phyloP scores from a whole-genome alignment of 768 basidiomycete species.

The Lepiota subincarnata region DNA sequence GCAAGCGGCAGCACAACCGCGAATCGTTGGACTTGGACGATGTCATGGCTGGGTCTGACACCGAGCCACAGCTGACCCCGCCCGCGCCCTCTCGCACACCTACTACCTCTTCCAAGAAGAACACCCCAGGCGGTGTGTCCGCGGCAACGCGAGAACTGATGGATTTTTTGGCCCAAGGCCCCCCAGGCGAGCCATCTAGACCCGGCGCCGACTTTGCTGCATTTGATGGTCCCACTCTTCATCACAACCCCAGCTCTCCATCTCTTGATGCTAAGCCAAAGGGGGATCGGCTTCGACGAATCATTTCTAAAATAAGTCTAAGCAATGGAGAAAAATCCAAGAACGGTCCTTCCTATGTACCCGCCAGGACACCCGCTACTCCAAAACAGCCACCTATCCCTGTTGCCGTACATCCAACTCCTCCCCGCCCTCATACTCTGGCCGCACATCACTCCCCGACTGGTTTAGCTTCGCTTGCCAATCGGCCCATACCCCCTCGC shows the following conservation, averaged over 20 bases:
- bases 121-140: slow-evolving; percentile 30
- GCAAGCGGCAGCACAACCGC: slow-evolving; percentile 48
- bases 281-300: slow-evolving; percentile 65
- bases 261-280: slow-evolving; percentile 47
- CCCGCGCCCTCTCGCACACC: slow-evolving; percentile 18
- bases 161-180: slow-evolving; percentile 52
- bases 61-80: slow-evolving; percentile 37
- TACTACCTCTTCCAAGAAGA: slow-evolving; percentile 17
- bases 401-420: slow-evolving; percentile 12
- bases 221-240: slow-evolving; percentile 55
- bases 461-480: slow-evolving; percentile 46
- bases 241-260: slow-evolving; percentile 27
- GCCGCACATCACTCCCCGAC: slow-evolving; percentile 25
- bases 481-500: slow-evolving; percentile 59
- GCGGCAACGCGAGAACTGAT: slow-evolving; percentile 50
- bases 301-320: slow-evolving; percentile 76
- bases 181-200: slow-evolving; percentile 33
- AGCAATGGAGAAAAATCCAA: slow-evolving; percentile 37
- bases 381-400: slow-evolving; percentile 7
- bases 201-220: slow-evolving; percentile 49
- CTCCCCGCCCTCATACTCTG: slow-evolving; percentile 14
- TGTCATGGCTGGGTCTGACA: slow-evolving; percentile 66
- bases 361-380: slow-evolving; percentile 15
- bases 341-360: slow-evolving; percentile 11
- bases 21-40: slow-evolving; percentile 77